These are phyloP conservation scores for Sporisorium graminicola DNA, from an alignment of 1,284 basidiomycete genomes.

Conservation along the genomic window DNA sequence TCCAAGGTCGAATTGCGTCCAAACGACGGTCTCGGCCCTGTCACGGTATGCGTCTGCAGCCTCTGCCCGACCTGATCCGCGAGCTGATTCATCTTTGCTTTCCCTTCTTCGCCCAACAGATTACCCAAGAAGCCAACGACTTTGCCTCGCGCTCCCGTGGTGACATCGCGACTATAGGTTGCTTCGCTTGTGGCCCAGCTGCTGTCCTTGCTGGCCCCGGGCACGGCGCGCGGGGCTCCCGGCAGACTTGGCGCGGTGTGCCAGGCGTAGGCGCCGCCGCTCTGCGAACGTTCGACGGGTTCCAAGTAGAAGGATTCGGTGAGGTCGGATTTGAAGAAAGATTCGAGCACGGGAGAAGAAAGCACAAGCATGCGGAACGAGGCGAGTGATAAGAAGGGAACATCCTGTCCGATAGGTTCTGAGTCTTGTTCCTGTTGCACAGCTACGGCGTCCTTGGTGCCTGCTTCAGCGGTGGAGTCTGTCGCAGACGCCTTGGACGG, in stretches of 20 bases:
- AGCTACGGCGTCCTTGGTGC: slow-evolving; percentile 10
- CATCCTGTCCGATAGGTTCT: slow-evolving; percentile 51
- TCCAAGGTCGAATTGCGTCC: slow-evolving; percentile 50
- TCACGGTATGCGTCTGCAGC: slow-evolving; percentile 65
- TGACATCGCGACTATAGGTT: slow-evolving; percentile 65
- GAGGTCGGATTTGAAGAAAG: slow-evolving; percentile 67
- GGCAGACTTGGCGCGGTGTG: slow-evolving; percentile 62
- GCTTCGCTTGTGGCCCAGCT: slow-evolving; percentile 55
- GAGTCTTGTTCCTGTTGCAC: slow-evolving; percentile 3
- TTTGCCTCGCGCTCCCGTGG: slow-evolving; percentile 62
- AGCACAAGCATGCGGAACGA: slow-evolving; percentile 66
- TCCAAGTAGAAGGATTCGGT: slow-evolving; percentile 62
- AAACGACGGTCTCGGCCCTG: slow-evolving; percentile 66
- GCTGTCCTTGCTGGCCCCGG: slow-evolving; percentile 52
- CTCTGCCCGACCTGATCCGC: slow-evolving; percentile 66
- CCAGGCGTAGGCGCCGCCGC: slow-evolving; percentile 65
- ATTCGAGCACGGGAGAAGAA: slow-evolving; percentile 63
- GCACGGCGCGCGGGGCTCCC: slow-evolving; percentile 49
- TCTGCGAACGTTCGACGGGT: slow-evolving; percentile 60
- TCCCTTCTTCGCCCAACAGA: slow-evolving; percentile 66
- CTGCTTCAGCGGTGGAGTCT: slow-evolving; percentile 4
- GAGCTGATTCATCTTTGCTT: slow-evolving; percentile 65
- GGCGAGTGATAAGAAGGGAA: slow-evolving; percentile 65
- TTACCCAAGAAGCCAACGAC: slow-evolving; percentile 68
- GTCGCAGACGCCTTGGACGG: slow-evolving; percentile 7